These are phyloP conservation scores for Gossypium davidsonii DNA, from an alignment of 441 rosid genomes.

Conservation along the genomic window DNA sequence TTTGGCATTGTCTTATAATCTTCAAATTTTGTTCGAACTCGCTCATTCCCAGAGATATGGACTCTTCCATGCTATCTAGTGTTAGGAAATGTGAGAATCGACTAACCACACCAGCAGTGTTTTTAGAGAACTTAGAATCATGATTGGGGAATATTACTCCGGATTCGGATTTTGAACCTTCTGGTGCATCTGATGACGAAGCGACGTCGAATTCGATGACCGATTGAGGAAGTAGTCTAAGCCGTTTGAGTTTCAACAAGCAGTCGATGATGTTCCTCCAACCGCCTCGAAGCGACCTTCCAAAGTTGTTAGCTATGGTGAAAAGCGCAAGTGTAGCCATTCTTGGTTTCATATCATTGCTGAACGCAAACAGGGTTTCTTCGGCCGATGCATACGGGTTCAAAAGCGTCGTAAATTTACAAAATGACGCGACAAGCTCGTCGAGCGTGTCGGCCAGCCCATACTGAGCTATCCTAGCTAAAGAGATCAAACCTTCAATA, in stretches of 20 bases:
- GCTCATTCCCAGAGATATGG: constrained; percentile 62
- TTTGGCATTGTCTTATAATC: constrained; percentile 70
- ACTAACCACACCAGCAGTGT: constrained; percentile 37
- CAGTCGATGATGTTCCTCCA: constrained; percentile 92
- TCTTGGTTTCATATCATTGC: constrained; percentile 77
- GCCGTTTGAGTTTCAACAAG: constrained; percentile 69
- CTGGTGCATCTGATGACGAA: constrained; percentile 24
- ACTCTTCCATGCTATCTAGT: constrained; percentile 63
- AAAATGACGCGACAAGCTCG: constrained; percentile 71
- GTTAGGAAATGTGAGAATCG: constrained; percentile 68
- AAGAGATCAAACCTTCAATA: constrained; percentile 71
- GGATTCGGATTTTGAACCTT: constrained; percentile 30
- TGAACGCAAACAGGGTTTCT: constrained; percentile 75
- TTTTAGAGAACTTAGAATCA: constrained; percentile 35
- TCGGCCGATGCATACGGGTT: constrained; percentile 89
- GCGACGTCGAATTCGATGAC: constrained; percentile 48
- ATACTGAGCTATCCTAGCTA: constrained; percentile 70
- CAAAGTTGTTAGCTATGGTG: constrained; percentile 74
- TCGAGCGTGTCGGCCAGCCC: constrained; percentile 79
- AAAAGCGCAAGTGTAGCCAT: constrained; percentile 91
- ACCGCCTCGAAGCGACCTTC: constrained; percentile 66
- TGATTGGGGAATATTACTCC: constrained; percentile 27
- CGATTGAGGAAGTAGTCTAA: constrained; percentile 75
- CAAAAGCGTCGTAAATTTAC: constrained; percentile 69
- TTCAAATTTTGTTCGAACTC: constrained; percentile 81